Conservation (phyloP, 2,329 filamentous ascomycete genomes). For the Amesomyces nigricolor region DNA sequence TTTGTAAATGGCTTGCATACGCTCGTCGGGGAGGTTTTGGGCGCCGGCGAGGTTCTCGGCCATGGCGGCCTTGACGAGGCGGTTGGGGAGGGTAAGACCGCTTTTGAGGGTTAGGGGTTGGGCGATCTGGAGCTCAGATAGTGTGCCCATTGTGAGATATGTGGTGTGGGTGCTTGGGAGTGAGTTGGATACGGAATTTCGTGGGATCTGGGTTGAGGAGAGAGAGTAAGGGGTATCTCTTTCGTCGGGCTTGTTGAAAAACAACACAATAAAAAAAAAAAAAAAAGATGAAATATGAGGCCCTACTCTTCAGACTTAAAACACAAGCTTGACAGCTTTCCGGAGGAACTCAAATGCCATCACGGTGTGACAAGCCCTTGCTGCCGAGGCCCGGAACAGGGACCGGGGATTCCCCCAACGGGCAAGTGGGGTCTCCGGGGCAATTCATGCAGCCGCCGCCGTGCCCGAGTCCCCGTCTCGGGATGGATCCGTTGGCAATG, state of each 20-base stretch:
- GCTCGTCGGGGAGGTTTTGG: conserved; percentile 39
- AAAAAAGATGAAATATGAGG: no score
- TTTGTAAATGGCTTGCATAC: conserved; percentile 42
- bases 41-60: conserved; percentile 39
- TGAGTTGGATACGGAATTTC: no score
- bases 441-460: not conserved
- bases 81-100: conserved; percentile 51
- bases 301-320: no score
- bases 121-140: conserved; percentile 26
- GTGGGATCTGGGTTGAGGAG: not conserved
- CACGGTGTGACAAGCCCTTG: no score
- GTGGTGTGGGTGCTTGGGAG: not conserved
- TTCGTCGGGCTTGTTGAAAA: no score
- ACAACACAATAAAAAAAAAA: no score
- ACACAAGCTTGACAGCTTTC: no score
- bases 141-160: conserved; percentile 3
- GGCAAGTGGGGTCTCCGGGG: not conserved
- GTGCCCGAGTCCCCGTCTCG: not conserved
- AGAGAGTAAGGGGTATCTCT: not conserved
- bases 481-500: no score
- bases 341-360: no score
- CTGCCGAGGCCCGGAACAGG: not conserved
- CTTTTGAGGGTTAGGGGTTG: conserved; percentile 47
- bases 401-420: not conserved
- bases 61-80: conserved; percentile 48